Evolutionary conservation across 2,329 filamentous ascomycete genomes (phyloP).

Genomic region (Aureobasidium sp.): DNA sequence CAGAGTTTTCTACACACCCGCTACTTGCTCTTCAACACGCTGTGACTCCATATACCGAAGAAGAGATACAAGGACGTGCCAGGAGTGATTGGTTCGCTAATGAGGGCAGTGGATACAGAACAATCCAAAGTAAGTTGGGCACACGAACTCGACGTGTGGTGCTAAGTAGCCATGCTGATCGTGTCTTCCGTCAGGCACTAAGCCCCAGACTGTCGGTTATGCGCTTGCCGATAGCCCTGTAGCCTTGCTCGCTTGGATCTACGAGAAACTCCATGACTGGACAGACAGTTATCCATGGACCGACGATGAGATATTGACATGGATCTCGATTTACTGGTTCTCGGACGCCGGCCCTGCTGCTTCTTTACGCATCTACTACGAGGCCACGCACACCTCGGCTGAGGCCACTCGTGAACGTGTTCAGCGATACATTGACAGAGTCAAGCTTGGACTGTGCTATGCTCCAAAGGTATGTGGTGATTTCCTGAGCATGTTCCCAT

Average conservation of each 20-base stretch:
- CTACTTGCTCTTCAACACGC: slow-evolving; percentile 49
- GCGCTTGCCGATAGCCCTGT: slow-evolving; percentile 61
- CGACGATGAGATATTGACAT: slow-evolving; percentile 67
- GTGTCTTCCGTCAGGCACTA: slow-evolving; percentile 36
- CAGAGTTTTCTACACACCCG: slow-evolving; percentile 45
- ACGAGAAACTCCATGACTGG: slow-evolving; percentile 74
- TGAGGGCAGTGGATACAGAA: slow-evolving; percentile 52
- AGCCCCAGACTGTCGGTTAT: slow-evolving; percentile 66
- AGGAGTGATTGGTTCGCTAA: slow-evolving; percentile 49
- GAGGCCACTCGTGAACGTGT: slow-evolving; percentile 26
- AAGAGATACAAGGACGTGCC: slow-evolving; percentile 44
- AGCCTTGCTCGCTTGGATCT: slow-evolving; percentile 66
- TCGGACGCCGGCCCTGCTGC: slow-evolving; percentile 60
- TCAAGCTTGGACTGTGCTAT: slow-evolving; percentile 45
- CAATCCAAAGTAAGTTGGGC: slow-evolving; percentile 37
- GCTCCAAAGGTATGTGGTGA: slow-evolving; percentile 38
- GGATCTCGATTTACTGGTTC: slow-evolving; percentile 67
- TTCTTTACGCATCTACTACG: slow-evolving; percentile 64
- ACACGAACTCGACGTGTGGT: neutral
- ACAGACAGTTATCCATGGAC: slow-evolving; percentile 64
- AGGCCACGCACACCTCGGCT: slow-evolving; percentile 39
- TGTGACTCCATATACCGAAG: slow-evolving; percentile 43
- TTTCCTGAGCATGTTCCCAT: too few relatives aligned
- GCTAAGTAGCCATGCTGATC: neutral
- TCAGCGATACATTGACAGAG: slow-evolving; percentile 34